Percentiles rank a stretch among this genome's conserved stretches.
phyloP scores from a whole-genome alignment of 2,329 filamentous ascomycete genomes.

The Penicillium sp. region DNA sequence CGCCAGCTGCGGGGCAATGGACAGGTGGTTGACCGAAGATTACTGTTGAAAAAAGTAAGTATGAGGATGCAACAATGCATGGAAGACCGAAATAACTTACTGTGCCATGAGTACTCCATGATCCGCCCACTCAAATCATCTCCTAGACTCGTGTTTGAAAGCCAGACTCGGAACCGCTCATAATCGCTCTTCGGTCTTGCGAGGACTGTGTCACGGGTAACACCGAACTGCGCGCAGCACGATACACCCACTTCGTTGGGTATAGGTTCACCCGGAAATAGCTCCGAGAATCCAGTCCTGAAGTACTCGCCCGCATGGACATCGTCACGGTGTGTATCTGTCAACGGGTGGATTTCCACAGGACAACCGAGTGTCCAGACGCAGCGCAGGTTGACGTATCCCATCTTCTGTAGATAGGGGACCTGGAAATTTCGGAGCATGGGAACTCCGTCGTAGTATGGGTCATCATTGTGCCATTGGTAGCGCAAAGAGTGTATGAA shows the following conservation, averaged over 20 bases:
- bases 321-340: slow-evolving; percentile 43
- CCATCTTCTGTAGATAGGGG: slow-evolving; percentile 49
- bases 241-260: slow-evolving; percentile 51
- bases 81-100: slow-evolving; percentile 35
- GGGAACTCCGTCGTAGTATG: slow-evolving; percentile 52
- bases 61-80: not conserved
- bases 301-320: slow-evolving; percentile 54
- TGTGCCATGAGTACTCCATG: slow-evolving; percentile 63
- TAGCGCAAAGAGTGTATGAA: slow-evolving; percentile 43
- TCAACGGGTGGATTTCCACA: slow-evolving; percentile 50
- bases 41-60: slow-evolving; percentile 40
- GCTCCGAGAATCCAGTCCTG: slow-evolving; percentile 49
- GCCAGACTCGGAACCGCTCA: slow-evolving; percentile 50
- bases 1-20: slow-evolving; percentile 61
- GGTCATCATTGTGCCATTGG: slow-evolving; percentile 54
- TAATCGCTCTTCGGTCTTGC: slow-evolving; percentile 52
- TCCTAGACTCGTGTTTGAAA: slow-evolving; percentile 47
- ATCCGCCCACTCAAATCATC: slow-evolving; percentile 56
- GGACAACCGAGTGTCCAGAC: slow-evolving; percentile 56
- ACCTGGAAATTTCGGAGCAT: slow-evolving; percentile 52
- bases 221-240: slow-evolving; percentile 59
- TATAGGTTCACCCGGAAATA: slow-evolving; percentile 45
- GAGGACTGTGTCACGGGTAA: slow-evolving; percentile 49
- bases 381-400: slow-evolving; percentile 58
- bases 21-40: slow-evolving; percentile 60